These are phyloP conservation scores for Microsporum ferrugineum DNA, from an alignment of 2,329 filamentous ascomycete genomes.

Conservation along the genomic window DNA sequence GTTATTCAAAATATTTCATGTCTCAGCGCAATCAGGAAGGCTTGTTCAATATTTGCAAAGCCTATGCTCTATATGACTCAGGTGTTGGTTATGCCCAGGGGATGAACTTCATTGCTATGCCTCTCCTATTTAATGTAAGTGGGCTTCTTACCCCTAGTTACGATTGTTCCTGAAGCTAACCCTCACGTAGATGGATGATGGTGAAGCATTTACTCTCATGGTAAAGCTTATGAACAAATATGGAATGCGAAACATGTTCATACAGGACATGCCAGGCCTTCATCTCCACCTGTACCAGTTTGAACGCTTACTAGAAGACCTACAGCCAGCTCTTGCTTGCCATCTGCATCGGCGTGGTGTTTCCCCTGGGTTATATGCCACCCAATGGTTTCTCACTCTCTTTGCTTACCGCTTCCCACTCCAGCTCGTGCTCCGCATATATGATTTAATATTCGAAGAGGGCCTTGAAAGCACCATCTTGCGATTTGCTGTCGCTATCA, in stretches of 20 bases:
- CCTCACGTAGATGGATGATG: slow-evolving; percentile 67
- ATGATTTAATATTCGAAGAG: slow-evolving; percentile 88
- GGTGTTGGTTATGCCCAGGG: slow-evolving; percentile 93
- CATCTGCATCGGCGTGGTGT: slow-evolving; percentile 82
- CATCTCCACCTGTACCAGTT: slow-evolving; percentile 93
- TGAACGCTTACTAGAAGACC: slow-evolving; percentile 82
- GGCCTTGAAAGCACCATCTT: slow-evolving; percentile 79
- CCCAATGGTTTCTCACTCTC: slow-evolving; percentile 97
- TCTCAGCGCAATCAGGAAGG: slow-evolving; percentile 85
- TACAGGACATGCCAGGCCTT: slow-evolving; percentile 90
- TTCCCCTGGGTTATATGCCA: slow-evolving; percentile 85
- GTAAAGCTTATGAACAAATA: slow-evolving; percentile 97
- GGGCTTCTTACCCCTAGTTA: not conserved
- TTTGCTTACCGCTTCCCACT: slow-evolving; percentile 96
- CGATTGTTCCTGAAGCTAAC: slow-evolving; percentile 15
- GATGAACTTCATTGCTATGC: slow-evolving; percentile 98
- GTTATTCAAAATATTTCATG: slow-evolving; percentile 91
- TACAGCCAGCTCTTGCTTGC: slow-evolving; percentile 88
- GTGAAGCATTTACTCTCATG: slow-evolving; percentile 88
- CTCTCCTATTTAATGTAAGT: slow-evolving; percentile 78
- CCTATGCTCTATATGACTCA: slow-evolving; percentile 91
- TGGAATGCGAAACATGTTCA: slow-evolving; percentile 79
- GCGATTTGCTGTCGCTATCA: slow-evolving; percentile 87
- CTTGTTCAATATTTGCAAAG: slow-evolving; percentile 91
- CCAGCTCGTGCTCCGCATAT: slow-evolving; percentile 90